Percentiles rank a stretch among this genome's conserved stretches.
phyloP scores from a whole-genome alignment of 768 basidiomycete species.

The Ramaria sp. region DNA sequence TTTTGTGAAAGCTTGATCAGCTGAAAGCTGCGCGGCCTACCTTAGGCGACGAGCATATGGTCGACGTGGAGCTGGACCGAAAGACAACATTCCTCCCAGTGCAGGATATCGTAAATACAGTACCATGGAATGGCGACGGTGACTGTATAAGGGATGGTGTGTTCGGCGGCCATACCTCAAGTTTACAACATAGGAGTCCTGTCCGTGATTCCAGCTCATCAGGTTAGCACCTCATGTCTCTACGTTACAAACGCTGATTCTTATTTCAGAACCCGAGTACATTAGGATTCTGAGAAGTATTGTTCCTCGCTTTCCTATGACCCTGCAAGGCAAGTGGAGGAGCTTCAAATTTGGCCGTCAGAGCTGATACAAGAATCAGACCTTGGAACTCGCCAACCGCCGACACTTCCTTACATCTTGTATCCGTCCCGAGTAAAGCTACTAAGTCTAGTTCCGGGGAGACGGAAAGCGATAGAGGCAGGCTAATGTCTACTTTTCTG shows the following conservation, averaged over 20 bases:
- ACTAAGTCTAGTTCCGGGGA: conserved; percentile 27
- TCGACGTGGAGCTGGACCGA: conserved; percentile 40
- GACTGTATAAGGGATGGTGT: not conserved
- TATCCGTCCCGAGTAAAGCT: conserved; percentile 25
- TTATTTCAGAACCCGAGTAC: not conserved
- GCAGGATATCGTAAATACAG: conserved; percentile 7
- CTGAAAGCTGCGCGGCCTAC: conserved; percentile 25
- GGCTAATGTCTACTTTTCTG: not conserved
- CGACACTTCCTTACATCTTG: conserved; percentile 29
- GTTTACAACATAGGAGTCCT: not conserved
- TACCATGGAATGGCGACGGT: conserved; percentile 13
- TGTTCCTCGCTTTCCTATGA: conserved; percentile 34
- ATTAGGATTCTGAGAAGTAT: conserved; percentile 20
- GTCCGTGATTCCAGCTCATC: not conserved
- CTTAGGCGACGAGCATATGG: conserved; percentile 38
- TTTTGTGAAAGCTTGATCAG: not conserved
- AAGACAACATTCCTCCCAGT: conserved; percentile 28
- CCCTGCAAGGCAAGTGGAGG: conserved; percentile 25
- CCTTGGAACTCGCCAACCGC: conserved; percentile 21
- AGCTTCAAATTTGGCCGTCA: not conserved
- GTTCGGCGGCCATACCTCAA: not conserved
- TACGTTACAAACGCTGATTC: not conserved
- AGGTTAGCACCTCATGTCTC: not conserved
- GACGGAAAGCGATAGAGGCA: conserved; percentile 40
- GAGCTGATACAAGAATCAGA: conserved; percentile 17